Percentiles rank a stretch among this genome's conserved stretches.
These are phyloP conservation scores for Croton laevigatus DNA, from an alignment of 441 rosid genomes.

Conservation along the genomic window DNA sequence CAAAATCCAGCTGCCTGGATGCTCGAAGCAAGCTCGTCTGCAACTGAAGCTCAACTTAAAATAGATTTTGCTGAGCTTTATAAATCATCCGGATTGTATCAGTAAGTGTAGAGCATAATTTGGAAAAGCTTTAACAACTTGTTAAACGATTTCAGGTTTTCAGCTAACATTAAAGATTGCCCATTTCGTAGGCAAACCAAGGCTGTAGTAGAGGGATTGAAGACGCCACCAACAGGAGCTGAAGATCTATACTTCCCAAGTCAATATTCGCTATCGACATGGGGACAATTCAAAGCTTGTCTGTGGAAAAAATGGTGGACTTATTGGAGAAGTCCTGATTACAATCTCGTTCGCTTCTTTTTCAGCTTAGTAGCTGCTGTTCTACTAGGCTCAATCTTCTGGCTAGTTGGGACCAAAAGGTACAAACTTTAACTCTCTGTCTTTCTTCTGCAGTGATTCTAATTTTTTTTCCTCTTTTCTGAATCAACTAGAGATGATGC, in stretches of 20 bases:
- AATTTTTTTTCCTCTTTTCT: too few relatives aligned
- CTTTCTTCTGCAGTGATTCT: neutral
- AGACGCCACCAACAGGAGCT: slow-evolving; percentile 46
- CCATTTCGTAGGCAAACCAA: slow-evolving; percentile 51
- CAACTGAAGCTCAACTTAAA: slow-evolving; percentile 50
- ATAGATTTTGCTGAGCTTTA: slow-evolving; percentile 54
- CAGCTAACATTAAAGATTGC: neutral
- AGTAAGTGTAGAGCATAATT: slow-evolving; percentile 29
- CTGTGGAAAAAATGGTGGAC: slow-evolving; percentile 69
- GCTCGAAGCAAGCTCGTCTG: slow-evolving; percentile 58
- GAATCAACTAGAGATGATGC: slow-evolving; percentile 1
- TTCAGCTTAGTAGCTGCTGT: slow-evolving; percentile 34
- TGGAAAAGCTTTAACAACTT: neutral
- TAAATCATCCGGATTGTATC: slow-evolving; percentile 50
- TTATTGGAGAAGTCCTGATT: slow-evolving; percentile 70
- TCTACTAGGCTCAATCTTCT: slow-evolving; percentile 25
- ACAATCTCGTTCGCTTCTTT: slow-evolving; percentile 52
- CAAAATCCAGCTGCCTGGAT: slow-evolving; percentile 84
- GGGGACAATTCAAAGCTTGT: slow-evolving; percentile 54
- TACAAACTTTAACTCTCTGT: neutral
- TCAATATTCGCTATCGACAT: slow-evolving; percentile 49
- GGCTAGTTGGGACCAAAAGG: slow-evolving; percentile 25
- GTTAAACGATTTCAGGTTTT: neutral
- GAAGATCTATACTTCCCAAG: slow-evolving; percentile 49
- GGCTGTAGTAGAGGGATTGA: slow-evolving; percentile 47